Evolutionary conservation across 345 rosid species (phyloP), one percentile per base, ranked within the genome.

Genomic region (Corchorus olitorius): DNA sequence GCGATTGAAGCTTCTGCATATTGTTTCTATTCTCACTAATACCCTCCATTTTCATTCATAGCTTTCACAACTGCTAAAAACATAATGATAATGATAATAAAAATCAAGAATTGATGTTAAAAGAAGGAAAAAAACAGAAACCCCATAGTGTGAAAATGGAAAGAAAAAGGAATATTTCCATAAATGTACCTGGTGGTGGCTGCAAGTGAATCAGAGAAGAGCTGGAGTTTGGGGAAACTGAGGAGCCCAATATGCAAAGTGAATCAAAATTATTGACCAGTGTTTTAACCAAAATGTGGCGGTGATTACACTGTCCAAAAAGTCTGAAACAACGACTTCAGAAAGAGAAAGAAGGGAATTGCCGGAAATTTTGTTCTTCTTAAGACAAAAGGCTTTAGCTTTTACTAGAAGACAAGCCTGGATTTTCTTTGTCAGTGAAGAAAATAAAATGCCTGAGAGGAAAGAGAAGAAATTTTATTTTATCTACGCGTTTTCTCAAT

Each of bases 231-330:
- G 61, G 70, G 63, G 73, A 43, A 76, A 74, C 49, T 69, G 19
- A 20, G 8, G 46, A 11, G 45, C 65, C 16, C 56, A 55, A 58
- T 45, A 54, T 20, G 79, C 65, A 19, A 59, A 76, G 55, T 33
- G 35, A 72, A 72, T 72, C 64, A 56, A 50, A 64, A 37, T 13
- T 15, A 76, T 66, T 27, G 17, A 14, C 58, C 46, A 54, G 27
- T 14, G 59, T 58, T 45, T 15, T 37, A 56, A 34, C 63, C 39
- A 55, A 59, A 27, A 68, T 70, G 77, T 54, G 82, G 79, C 79
- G 75, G 84, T 75, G 71, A 78, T 78, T 79, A 71, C 75, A 76
- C 48, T 52, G 61, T 53, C 77, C 64, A 59, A 72, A 75, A 43
- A 60, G 54, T 54, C 58, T 5, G 53, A 55, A 35, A 34, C 22